Evolutionary conservation across 2,329 filamentous ascomycete genomes (phyloP), one percentile per base, ranked within the genome.

Genomic region (Neonectria faginata): DNA sequence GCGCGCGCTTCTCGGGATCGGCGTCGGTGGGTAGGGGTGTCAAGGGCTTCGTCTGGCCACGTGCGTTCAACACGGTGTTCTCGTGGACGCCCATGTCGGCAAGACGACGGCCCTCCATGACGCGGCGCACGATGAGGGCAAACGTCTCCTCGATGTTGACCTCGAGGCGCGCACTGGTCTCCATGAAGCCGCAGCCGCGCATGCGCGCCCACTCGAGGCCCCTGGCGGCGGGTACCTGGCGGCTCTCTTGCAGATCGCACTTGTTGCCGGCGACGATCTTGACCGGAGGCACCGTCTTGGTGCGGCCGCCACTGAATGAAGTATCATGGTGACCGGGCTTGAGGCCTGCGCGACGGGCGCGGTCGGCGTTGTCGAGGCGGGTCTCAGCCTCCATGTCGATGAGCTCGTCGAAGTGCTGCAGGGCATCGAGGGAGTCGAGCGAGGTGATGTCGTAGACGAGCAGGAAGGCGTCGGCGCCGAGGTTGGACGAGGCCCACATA

Each of bases 61-160:
- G 79, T 29, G 83, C 82, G 68, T 84, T 83, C 75, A 82, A 79
- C 50, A 76, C 79, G 60, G 78, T 77, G 60, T 79, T 79, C 62
- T 82, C 81, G 53, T 75, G 68, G 57, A 80, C 69, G 64, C 83
- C 85, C 74, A 80, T 78, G 70, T 83, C 84, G 4, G 85, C 85
- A 48, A 84, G 77, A 14, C 80, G 77, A 20, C 87, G 78, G n/a
- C 81, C 81, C 81, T 90, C 88, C 51, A 87, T 83, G 55, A 91
- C 88, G 56, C 88, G 82, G 27, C 87, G 82, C 47, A 90, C 85
- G 64, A 90, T 87, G 42, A 90, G 84, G 39, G 91, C 92, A 83
- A 96, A 96, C 0, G 92, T 95, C 85, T 96, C 92, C 78, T 96
- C 92, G 67, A 96, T 93, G 77, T 96, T 96, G 69, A 96, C 92